Percentiles rank a stretch among this genome's conserved stretches.
These are phyloP conservation scores for Vigna radiata DNA, from an alignment of 306 rosid species.

Conservation along the genomic window DNA sequence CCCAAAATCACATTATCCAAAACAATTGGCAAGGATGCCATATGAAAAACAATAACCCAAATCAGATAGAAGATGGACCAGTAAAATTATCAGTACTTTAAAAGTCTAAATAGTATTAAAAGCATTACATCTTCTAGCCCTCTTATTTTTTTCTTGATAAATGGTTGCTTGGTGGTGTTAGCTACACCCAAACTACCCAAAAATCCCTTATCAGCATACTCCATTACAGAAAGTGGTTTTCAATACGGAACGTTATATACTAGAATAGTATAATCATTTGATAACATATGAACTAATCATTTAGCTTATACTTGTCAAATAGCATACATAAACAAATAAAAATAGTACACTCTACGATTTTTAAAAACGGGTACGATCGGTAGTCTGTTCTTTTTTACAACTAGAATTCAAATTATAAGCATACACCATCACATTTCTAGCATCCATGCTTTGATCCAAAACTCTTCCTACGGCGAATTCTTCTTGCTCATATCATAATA, in stretches of 20 bases:
- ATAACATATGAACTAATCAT: conserved; percentile 5
- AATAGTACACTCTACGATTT: neutral
- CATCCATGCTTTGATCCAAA: conserved; percentile 26
- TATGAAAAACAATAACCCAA: conserved; percentile 24
- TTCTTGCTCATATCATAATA: conserved; percentile 24
- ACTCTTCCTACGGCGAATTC: neutral
- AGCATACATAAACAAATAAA: conserved; percentile 11
- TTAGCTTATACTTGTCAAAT: conserved; percentile 16
- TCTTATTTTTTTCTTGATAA: neutral
- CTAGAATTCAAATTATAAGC: neutral
- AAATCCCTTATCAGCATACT: conserved; percentile 17
- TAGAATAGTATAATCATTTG: neutral
- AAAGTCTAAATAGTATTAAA: conserved; percentile 25
- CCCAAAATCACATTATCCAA: conserved; percentile 16
- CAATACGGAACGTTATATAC: conserved; percentile 12
- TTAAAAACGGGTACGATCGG: neutral
- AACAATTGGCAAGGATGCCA: conserved; percentile 28
- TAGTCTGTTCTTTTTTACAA: neutral
- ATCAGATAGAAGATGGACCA: conserved; percentile 10
- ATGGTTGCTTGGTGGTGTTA: neutral
- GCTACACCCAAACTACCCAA: conserved; percentile 29
- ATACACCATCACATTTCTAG: conserved; percentile 19
- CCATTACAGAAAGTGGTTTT: conserved; percentile 10
- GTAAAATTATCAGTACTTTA: conserved; percentile 29
- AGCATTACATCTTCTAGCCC: conserved; percentile 15